phyloP scores from a whole-genome alignment of 306 rosid genomes.

The Cajanus cajan region DNA sequence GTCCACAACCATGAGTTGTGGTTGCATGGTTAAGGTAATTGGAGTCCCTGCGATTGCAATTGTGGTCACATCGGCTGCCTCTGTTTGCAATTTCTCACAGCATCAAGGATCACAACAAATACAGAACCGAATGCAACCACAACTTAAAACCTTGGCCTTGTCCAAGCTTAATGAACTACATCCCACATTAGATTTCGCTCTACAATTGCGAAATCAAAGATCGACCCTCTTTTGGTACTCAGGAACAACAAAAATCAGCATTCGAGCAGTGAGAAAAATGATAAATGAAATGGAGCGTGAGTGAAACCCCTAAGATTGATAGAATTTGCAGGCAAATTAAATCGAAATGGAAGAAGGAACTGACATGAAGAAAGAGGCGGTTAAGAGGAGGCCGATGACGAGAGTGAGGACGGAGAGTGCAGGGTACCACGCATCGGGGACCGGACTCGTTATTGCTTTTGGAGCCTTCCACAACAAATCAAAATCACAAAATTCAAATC shows the following conservation, averaged over 20 bases:
- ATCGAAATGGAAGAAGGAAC: constrained; percentile 34
- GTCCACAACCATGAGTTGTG: background rate
- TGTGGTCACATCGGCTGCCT: too few species aligned
- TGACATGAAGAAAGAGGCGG: constrained; percentile 96
- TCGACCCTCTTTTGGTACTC: background rate
- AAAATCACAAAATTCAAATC: background rate
- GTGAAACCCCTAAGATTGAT: background rate
- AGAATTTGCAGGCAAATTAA: constrained; percentile 1
- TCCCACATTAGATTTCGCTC: background rate
- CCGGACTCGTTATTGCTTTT: constrained; percentile 85
- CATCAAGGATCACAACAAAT: too few species aligned
- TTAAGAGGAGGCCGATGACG: constrained; percentile 76
- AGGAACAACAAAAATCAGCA: background rate
- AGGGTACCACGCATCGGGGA: constrained; percentile 81
- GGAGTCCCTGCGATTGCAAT: background rate
- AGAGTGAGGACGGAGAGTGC: constrained; percentile 73
- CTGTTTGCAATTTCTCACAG: too few species aligned
- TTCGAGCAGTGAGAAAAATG: background rate
- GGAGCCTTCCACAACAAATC: constrained; percentile 51
- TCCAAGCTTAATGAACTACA: constrained; percentile 3
- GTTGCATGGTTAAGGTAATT: background rate
- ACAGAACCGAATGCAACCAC: too few species aligned
- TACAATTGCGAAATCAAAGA: background rate
- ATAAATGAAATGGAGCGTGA: background rate
- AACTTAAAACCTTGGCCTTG: too few species aligned